Conservation (phyloP, 208 protist species). For the Trypanosoma conorhini region DNA sequence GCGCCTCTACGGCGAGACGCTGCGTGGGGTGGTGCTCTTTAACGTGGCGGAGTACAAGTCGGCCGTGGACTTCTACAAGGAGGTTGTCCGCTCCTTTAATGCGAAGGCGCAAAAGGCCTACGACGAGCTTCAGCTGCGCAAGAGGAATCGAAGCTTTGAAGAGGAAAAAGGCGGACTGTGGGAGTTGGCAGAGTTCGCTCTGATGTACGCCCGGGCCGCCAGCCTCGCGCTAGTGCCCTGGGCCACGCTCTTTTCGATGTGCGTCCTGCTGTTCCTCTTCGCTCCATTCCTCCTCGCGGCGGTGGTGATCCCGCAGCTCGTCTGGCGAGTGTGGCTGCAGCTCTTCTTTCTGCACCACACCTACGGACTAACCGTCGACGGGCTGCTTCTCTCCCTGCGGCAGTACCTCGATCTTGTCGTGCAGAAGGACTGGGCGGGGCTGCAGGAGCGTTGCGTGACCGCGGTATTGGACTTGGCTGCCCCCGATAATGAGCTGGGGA, state of each 20-base stretch:
- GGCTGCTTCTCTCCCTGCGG: constrained; percentile 26
- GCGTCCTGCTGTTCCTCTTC: constrained; percentile 33
- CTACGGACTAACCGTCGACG: constrained; percentile 43
- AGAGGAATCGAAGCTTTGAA: constrained; percentile 9
- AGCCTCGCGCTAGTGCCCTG: constrained; percentile 41
- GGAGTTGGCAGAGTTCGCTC: constrained; percentile 1
- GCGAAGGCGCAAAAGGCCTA: not conserved
- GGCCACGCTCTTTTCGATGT: constrained; percentile 22
- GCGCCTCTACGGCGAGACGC: constrained; percentile 12
- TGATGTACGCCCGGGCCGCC: constrained; percentile 1
- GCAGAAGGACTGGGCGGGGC: constrained; percentile 32
- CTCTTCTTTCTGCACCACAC: constrained; percentile 68
- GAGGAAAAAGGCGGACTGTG: constrained; percentile 9
- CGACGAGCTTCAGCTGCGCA: constrained; percentile 14
- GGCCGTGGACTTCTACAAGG: not conserved
- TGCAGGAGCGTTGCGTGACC: constrained; percentile 23
- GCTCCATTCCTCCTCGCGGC: constrained; percentile 39
- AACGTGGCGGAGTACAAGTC: constrained; percentile 14
- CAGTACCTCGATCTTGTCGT: constrained; percentile 25
- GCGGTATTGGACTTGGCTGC: constrained; percentile 35
- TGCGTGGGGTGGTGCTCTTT: constrained; percentile 20
- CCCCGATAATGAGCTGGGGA: constrained; percentile 19
- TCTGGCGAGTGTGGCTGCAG: constrained; percentile 66
- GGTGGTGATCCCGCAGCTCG: constrained; percentile 36
- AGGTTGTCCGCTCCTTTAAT: not conserved